phyloP scores from a whole-genome alignment of 2,329 filamentous ascomycete species.

The Arthroderma sp. region DNA sequence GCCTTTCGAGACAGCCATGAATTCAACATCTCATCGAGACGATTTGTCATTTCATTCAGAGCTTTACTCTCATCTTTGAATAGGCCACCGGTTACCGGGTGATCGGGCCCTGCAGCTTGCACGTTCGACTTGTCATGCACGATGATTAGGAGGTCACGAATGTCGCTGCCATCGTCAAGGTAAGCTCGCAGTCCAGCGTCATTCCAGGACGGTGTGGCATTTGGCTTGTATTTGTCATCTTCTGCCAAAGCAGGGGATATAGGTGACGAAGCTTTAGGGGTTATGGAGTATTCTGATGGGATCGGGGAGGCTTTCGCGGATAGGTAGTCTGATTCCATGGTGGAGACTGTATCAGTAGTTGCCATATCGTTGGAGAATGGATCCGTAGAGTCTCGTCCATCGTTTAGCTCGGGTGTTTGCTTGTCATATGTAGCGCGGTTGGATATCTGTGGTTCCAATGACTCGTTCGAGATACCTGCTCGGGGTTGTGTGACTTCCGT shows the following conservation, averaged over 20 bases:
- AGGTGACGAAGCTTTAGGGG: slow-evolving; percentile 34
- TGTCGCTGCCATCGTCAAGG: slow-evolving; percentile 77
- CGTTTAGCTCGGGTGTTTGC: too few species aligned
- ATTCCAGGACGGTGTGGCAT: slow-evolving; percentile 57
- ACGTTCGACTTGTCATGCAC: slow-evolving; percentile 87
- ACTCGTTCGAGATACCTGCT: too few species aligned
- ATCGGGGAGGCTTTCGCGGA: too few species aligned
- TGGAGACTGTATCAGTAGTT: too few species aligned
- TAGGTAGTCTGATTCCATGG: too few species aligned
- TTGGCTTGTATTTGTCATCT: not conserved
- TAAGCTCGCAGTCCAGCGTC: slow-evolving; percentile 76
- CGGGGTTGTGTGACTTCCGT: too few species aligned
- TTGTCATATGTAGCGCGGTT: too few species aligned
- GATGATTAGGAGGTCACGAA: slow-evolving; percentile 77
- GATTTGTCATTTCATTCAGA: slow-evolving; percentile 74
- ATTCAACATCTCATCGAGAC: slow-evolving; percentile 76
- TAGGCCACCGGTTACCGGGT: slow-evolving; percentile 66
- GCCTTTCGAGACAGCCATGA: slow-evolving; percentile 52
- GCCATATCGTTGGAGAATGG: too few species aligned
- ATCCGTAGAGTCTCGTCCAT: too few species aligned
- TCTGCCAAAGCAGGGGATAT: slow-evolving; percentile 8
- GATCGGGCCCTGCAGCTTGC: slow-evolving; percentile 64
- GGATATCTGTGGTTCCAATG: too few species aligned
- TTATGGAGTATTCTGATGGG: too few species aligned
- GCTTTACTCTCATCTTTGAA: slow-evolving; percentile 81